Evolutionary conservation across 257 asterid genomes (phyloP), one percentile per base, ranked within the genome.

Genomic region (Fraxinus anomala): DNA sequence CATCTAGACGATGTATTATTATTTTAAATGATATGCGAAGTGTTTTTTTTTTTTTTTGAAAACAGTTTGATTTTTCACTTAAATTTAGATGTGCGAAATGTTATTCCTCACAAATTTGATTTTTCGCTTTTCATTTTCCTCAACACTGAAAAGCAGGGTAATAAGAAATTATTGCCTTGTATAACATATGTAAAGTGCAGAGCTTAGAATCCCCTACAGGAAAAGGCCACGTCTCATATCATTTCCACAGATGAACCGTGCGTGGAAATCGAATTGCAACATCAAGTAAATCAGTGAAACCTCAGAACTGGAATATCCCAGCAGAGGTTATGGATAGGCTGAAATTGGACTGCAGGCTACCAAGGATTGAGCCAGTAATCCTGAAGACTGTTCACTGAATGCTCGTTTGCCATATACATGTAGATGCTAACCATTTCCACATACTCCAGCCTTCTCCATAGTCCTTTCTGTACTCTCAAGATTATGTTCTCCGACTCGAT

Each of bases 301-400:
- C 10, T 88, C 80, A 86, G 70, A 82, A 79, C 77, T 79, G 84
- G 76, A 84, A 88, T 70, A 89, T 86, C 77, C 87, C 92, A 82
- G 69, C 89, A 80, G 69, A 63, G 34, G 69, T 63, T 10, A 26
- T 49, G 37, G 44, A 56, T 40, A 49, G 86, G 75, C 68, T 73
- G 89, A 68, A 77, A 51, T 69, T 82, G 87, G 51, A 83, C 72
- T 47, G 77, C 67, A 21, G 77, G 79, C 36, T 80, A 83, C 89
- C 88, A 80, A 69, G 88, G 84, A 14, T 85, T 78, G 21, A 71
- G 63, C 73, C 73, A 67, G 82, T 80, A 72, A 51, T 85, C 87
- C 65, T 80, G 86, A 81, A 85, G 73, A 72, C 76, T 73, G 10
- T 71, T 78, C 28, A 77, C 81, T 56, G 79, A 77, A 14, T 54